Evolutionary conservation across 345 rosid genomes (phyloP).

Genomic region (Eutrema yunnanense): DNA sequence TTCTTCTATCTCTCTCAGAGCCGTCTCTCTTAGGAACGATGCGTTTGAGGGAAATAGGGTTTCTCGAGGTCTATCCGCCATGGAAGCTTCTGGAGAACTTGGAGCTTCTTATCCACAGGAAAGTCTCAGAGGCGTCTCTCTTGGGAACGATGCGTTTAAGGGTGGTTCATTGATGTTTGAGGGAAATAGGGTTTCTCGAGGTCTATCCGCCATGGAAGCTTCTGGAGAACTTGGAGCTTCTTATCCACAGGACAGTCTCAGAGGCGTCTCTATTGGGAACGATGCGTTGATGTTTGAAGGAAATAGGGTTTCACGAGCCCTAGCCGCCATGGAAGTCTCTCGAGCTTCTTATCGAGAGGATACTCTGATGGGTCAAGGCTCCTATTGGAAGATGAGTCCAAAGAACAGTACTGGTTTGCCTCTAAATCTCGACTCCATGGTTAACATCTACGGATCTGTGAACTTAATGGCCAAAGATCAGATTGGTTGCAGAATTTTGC

Average conservation of each 20-base stretch:
- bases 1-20: neutral
- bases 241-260: neutral
- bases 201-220: slow-evolving; percentile 24
- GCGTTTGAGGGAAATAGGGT: slow-evolving; percentile 21
- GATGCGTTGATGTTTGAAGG: slow-evolving; percentile 11
- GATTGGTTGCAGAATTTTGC: slow-evolving; percentile 44
- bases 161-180: neutral
- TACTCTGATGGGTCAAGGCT: slow-evolving; percentile 9
- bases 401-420: neutral
- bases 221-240: neutral
- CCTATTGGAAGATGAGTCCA: neutral
- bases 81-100: slow-evolving; percentile 16
- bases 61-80: slow-evolving; percentile 23
- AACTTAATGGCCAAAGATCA: slow-evolving; percentile 48
- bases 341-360: slow-evolving; percentile 18
- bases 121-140: neutral
- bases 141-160: neutral
- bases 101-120: slow-evolving; percentile 10
- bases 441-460: slow-evolving; percentile 37
- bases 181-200: slow-evolving; percentile 22
- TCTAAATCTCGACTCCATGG: slow-evolving; percentile 29
- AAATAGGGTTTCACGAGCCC: slow-evolving; percentile 21
- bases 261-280: neutral
- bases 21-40: neutral
- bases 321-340: slow-evolving; percentile 23